Evolutionary conservation across 148 eudicot species (phyloP).

Genomic region (Amaranthus cruentus): DNA sequence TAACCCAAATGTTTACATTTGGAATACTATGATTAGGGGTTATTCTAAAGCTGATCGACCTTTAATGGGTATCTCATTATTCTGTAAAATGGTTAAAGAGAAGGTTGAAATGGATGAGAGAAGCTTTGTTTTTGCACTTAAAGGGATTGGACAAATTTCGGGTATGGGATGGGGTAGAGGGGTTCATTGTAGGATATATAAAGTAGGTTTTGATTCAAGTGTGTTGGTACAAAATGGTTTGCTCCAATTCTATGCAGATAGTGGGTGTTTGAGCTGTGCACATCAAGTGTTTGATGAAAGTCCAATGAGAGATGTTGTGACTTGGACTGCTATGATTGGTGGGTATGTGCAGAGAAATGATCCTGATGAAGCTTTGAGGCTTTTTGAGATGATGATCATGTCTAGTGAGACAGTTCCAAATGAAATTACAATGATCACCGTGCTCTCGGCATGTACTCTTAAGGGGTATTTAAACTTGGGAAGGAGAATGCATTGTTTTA

Average conservation of each 20-base stretch:
- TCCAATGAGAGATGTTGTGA: conserved; percentile 51
- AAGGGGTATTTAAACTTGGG: conserved; percentile 48
- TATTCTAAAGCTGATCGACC: conserved; percentile 27
- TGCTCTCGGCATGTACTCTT: conserved; percentile 51
- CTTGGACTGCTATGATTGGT: conserved; percentile 64
- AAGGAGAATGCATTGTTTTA: conserved; percentile 31
- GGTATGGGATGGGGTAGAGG: conserved; percentile 35
- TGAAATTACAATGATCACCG: conserved; percentile 58
- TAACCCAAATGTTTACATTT: conserved; percentile 53
- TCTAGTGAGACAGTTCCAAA: conserved; percentile 45
- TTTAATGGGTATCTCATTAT: conserved; percentile 39
- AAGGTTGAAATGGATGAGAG: conserved; percentile 47
- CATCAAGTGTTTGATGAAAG: conserved; percentile 51
- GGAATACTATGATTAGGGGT: conserved; percentile 74
- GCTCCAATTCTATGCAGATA: conserved; percentile 42
- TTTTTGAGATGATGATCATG: conserved; percentile 43
- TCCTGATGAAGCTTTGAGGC: conserved; percentile 51
- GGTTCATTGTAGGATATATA: conserved; percentile 46
- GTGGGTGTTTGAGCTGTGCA: conserved; percentile 37
- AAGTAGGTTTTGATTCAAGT: conserved; percentile 45
- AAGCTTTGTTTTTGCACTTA: conserved; percentile 58
- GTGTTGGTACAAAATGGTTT: conserved; percentile 55
- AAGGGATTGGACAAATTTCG: conserved; percentile 37
- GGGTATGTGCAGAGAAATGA: conserved; percentile 41
- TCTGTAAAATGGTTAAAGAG: conserved; percentile 40